These are phyloP conservation scores for Didymellaceae sp. DNA, from an alignment of 2,329 filamentous ascomycete species.

Conservation along the genomic window DNA sequence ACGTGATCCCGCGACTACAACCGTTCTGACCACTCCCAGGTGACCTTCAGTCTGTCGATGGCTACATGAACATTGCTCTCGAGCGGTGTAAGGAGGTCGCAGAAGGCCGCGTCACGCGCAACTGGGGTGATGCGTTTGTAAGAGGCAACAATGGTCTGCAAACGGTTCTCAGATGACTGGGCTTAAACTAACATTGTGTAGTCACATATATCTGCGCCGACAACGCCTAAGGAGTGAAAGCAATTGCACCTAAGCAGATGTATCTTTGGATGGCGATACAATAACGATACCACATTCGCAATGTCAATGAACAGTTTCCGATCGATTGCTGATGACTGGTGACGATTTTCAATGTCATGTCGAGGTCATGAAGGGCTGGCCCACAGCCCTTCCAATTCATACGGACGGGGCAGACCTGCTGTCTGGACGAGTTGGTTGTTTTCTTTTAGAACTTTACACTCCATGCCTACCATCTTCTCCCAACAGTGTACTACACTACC, in stretches of 20 bases:
- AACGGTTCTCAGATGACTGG: neutral
- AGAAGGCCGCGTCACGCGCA: constrained; percentile 79
- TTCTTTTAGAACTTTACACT: no score
- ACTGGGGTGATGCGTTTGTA: constrained; percentile 93
- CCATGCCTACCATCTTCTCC: no score
- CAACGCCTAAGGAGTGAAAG: constrained; percentile 24
- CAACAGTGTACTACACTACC: no score
- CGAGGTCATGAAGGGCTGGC: no score
- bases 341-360: neutral
- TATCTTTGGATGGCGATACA: neutral
- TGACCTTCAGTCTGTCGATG: constrained; percentile 94
- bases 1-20: neutral
- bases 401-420: no score
- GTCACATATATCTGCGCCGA: constrained; percentile 44
- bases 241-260: neutral
- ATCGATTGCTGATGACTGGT: neutral
- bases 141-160: constrained; percentile 87
- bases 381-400: no score
- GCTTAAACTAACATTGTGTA: constrained; percentile 21
- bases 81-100: constrained; percentile 95
- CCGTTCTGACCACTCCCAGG: constrained; percentile 60
- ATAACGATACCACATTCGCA: constrained; percentile 9
- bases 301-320: constrained; percentile 2
- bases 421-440: no score
- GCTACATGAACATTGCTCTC: constrained; percentile 99